These are phyloP conservation scores for Sugiyamaella valdiviana DNA, from an alignment of 805 yeast genomes.

Conservation along the genomic window DNA sequence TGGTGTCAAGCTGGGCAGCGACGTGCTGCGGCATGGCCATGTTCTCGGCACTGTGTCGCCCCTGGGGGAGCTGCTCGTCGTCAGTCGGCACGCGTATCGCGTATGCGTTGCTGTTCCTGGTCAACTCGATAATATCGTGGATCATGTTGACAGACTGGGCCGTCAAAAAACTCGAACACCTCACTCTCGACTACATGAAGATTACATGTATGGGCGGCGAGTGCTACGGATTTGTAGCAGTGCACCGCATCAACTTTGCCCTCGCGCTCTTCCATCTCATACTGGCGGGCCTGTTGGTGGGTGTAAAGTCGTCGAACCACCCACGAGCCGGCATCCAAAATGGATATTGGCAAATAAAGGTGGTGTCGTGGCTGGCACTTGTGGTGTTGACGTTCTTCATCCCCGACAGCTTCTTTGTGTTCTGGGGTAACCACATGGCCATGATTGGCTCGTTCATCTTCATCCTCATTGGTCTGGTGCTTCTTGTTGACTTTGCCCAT, in stretches of 20 bases:
- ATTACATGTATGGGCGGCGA: slow-evolving; percentile 73
- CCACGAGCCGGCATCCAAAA: slow-evolving; percentile 82
- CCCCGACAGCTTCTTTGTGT: slow-evolving; percentile 79
- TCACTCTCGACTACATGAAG: slow-evolving; percentile 63
- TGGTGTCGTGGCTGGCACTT: slow-evolving; percentile 52
- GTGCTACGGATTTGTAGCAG: slow-evolving; percentile 89
- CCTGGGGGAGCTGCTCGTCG: slow-evolving; percentile 59
- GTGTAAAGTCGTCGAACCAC: slow-evolving; percentile 70
- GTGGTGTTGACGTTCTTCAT: slow-evolving; percentile 62
- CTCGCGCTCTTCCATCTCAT: slow-evolving; percentile 71
- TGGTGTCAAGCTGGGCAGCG: slow-evolving; percentile 55
- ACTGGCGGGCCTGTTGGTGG: slow-evolving; percentile 59
- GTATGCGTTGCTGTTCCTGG: slow-evolving; percentile 70
- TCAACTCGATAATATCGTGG: slow-evolving; percentile 87
- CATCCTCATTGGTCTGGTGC: slow-evolving; percentile 80
- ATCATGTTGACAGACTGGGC: slow-evolving; percentile 80
- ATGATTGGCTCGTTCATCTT: slow-evolving; percentile 78
- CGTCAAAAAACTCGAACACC: slow-evolving; percentile 60
- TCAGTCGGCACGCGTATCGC: slow-evolving; percentile 78
- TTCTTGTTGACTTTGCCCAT: slow-evolving; percentile 94
- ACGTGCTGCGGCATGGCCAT: slow-evolving; percentile 79
- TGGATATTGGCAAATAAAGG: slow-evolving; percentile 83
- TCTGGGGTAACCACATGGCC: slow-evolving; percentile 89
- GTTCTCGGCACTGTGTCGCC: slow-evolving; percentile 54
- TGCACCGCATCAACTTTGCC: slow-evolving; percentile 87